Evolutionary conservation across 345 rosid species (phyloP).

Genomic region (Moringa oleifera): DNA sequence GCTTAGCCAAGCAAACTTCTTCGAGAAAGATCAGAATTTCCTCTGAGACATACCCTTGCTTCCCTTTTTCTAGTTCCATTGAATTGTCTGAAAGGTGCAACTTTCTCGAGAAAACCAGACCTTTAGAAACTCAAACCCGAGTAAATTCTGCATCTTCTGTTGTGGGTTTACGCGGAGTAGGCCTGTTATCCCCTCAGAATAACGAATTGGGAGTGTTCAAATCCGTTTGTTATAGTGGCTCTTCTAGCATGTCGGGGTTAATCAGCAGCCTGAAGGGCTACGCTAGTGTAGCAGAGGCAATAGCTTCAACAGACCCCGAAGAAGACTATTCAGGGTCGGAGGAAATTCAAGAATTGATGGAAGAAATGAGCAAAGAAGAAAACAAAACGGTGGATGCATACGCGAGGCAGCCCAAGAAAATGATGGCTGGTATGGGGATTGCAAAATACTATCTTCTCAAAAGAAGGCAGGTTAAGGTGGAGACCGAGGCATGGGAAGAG

Average conservation of each 20-base stretch:
- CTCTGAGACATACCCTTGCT: conserved; percentile 12
- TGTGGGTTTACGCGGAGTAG: conserved; percentile 19
- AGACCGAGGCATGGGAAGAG: conserved; percentile 92
- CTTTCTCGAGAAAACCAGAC: conserved; percentile 9
- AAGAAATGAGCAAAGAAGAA: conserved; percentile 37
- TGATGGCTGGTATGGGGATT: conserved; percentile 48
- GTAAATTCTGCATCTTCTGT: conserved; percentile 4
- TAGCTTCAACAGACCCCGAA: conserved; percentile 53
- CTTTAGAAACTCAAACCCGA: conserved; percentile 8
- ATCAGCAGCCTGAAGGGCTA: conserved; percentile 23
- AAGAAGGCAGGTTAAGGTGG: conserved; percentile 68
- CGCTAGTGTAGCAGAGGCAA: conserved; percentile 57
- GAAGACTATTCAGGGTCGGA: conserved; percentile 70
- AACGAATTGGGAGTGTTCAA: conserved; percentile 15
- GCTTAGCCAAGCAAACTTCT: conserved; percentile 44
- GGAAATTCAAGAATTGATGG: conserved; percentile 51
- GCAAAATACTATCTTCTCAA: conserved; percentile 46
- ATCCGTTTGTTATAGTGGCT: conserved; percentile 10
- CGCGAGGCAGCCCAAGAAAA: conserved; percentile 40
- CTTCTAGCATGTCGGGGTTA: conserved; percentile 13
- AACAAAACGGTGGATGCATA: conserved; percentile 20
- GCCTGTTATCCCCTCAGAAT: conserved; percentile 16
- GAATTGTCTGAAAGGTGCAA: neutral
- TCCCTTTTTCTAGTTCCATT: conserved; percentile 5
- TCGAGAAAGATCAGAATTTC: conserved; percentile 32